phyloP scores from a whole-genome alignment of 306 rosid genomes.

The Medicago ruthenica region DNA sequence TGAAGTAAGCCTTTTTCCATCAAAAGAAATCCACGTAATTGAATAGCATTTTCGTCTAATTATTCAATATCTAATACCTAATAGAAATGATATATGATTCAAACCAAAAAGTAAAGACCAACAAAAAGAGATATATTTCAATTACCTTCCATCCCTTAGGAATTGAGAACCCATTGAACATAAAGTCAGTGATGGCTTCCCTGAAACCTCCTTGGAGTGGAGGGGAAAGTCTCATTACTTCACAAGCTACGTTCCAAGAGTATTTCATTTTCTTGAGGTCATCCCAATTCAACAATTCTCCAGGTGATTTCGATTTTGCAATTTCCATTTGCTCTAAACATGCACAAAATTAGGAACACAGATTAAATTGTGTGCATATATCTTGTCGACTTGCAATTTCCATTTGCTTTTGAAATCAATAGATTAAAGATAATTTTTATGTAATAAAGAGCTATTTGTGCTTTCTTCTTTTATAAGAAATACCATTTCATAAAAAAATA shows the following conservation, averaged over 20 bases:
- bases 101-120: not conserved
- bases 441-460: too few relatives aligned
- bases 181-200: slow-evolving; percentile 73
- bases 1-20: too few relatives aligned
- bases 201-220: slow-evolving; percentile 94
- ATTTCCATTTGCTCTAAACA: slow-evolving; percentile 88
- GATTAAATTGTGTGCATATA: not conserved
- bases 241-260: slow-evolving; percentile 93
- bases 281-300: slow-evolving; percentile 86
- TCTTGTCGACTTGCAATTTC: not conserved
- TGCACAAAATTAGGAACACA: slow-evolving; percentile 15
- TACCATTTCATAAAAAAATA: too few relatives aligned
- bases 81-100: not conserved
- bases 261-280: slow-evolving; percentile 82
- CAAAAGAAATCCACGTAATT: too few relatives aligned
- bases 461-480: too few relatives aligned
- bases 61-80: too few relatives aligned
- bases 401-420: too few relatives aligned
- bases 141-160: slow-evolving; percentile 98
- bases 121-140: not conserved
- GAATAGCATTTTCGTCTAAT: too few relatives aligned
- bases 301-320: slow-evolving; percentile 57
- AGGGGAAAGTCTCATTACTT: slow-evolving; percentile 88
- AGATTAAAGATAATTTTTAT: too few relatives aligned
- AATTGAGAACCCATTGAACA: slow-evolving; percentile 81